Percentiles rank a stretch among this genome's conserved stretches.
Evolutionary conservation across 2,329 filamentous ascomycete species (phyloP).

Genomic region (Grosmannia penicillata): DNA sequence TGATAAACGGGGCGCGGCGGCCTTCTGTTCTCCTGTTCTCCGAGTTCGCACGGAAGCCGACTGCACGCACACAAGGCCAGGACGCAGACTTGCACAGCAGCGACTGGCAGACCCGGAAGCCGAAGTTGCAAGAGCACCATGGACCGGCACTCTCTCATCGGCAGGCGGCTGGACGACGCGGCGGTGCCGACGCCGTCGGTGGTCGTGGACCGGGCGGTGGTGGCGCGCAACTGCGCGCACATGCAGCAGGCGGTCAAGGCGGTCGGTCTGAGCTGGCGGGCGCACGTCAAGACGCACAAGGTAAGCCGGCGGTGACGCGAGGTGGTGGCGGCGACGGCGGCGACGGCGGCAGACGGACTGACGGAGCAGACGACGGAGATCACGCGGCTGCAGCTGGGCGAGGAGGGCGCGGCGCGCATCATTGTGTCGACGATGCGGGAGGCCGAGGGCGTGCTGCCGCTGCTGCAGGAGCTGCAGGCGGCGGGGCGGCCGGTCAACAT

Average conservation of each 20-base stretch:
- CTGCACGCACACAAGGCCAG: too few species aligned
- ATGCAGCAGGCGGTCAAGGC: constrained; percentile 52
- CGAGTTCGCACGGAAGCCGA: too few species aligned
- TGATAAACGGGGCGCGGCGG: too few species aligned
- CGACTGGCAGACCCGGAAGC: too few species aligned
- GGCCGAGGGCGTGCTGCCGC: constrained; percentile 49
- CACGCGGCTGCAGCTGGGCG: constrained; percentile 10
- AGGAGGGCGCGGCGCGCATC: constrained; percentile 33
- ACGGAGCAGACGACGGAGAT: constrained; percentile 13
- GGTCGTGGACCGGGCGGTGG: constrained; percentile 51
- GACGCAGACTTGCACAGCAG: too few species aligned
- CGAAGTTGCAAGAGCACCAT: too few species aligned
- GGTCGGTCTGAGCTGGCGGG: constrained; percentile 52
- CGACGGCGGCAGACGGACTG: too few species aligned
- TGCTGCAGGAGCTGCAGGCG: constrained; percentile 41
- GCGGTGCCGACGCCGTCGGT: constrained; percentile 51
- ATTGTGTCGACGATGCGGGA: constrained; percentile 64
- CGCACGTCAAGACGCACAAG: constrained; percentile 78
- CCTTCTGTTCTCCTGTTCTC: too few species aligned
- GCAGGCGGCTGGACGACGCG: constrained; percentile 32
- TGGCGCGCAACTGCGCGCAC: constrained; percentile 51
- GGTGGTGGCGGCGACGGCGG: too few species aligned
- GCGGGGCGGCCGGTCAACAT: constrained; percentile 44
- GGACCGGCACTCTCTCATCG: constrained; percentile 29
- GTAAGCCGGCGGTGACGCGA: constrained; percentile 25